Evolutionary conservation across 2,329 filamentous ascomycete species (phyloP).

Genomic region (Penicillium olsonii): DNA sequence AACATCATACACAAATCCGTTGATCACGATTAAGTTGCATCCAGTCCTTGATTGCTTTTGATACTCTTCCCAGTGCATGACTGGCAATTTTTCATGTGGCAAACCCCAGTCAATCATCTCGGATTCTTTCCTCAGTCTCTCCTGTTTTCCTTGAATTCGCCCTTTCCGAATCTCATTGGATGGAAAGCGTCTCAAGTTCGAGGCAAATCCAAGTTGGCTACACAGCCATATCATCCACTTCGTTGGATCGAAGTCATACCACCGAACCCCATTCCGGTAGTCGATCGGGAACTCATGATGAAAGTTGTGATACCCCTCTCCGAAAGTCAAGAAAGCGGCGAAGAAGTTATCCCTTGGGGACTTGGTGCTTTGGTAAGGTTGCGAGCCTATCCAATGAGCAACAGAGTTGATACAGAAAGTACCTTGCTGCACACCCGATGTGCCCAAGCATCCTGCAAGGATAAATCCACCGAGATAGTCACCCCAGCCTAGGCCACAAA

Average conservation of each 20-base stretch:
- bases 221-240: constrained; percentile 81
- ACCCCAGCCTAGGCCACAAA: constrained; percentile 72
- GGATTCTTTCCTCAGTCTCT: constrained; percentile 83
- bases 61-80: constrained; percentile 80
- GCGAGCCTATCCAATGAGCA: constrained; percentile 83
- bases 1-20: constrained; percentile 80
- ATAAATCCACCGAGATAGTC: constrained; percentile 78
- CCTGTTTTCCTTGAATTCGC: constrained; percentile 77
- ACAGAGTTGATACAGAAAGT: constrained; percentile 89
- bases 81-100: constrained; percentile 75
- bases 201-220: constrained; percentile 78
- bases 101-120: constrained; percentile 77
- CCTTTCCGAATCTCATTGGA: constrained; percentile 87
- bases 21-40: constrained; percentile 68
- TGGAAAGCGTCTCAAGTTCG: constrained; percentile 82
- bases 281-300: no score
- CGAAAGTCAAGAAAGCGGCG: constrained; percentile 77
- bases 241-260: constrained; percentile 84
- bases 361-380: constrained; percentile 86
- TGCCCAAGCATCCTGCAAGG: constrained; percentile 76
- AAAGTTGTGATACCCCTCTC: constrained; percentile 89
- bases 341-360: constrained; percentile 80
- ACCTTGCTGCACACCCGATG: constrained; percentile 82
- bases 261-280: constrained; percentile 84
- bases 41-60: constrained; percentile 71